Base-by-base conservation (phyloP, 2,329 filamentous ascomycete species). In the Aspergillus ochraceoroseus region DNA sequence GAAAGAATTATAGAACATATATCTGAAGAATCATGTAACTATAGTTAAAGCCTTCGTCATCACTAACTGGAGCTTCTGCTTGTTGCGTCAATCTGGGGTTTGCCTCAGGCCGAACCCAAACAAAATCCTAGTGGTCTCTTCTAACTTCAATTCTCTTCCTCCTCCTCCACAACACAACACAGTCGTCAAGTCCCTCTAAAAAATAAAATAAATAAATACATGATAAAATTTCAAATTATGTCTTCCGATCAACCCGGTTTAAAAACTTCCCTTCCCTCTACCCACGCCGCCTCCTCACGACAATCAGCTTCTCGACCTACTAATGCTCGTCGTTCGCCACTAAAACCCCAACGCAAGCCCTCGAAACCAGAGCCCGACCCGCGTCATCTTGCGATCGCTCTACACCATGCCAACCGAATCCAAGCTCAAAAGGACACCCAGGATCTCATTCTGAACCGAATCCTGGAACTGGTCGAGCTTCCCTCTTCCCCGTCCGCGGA, bases 401-500 rank as follows among this genome's bases (percentile, higher is more conserved):
- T 92, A 44, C 79, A 87, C 56, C 88, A 95, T 70, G 90, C 90
- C 28, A 76, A 76, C 52, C 78, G 87, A 39, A 80, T 95, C 36
- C 85, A 95, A 64, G 75, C 86, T 53, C 85, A 85, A 57, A 94
- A 90, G 63, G 79, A 85, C 33, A 74, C 85, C 50, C 83, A 95
- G 66, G 69, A 77, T 26, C 68, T 80, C 48, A 90, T 95, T 49
- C 73, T 89, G 41, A 74, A 82, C 50, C 74, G 75, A 55, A 79
- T 90, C 46, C 76, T 94, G 53, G 70, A 76, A 9, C 80, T 95
- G 3, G 79, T 85, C 49, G 81, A 78, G 41, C 71, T 75, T 33
- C 80, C 83, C 6, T 66, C 75, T 2, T 65, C 62, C 61, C 74
- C 46, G 19, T 62, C 68, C 30, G 71, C 74, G 30, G 68, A 75